Base-by-base conservation (phyloP, 768 basidiomycete species). In the Phlegmacium glaucopus region DNA sequence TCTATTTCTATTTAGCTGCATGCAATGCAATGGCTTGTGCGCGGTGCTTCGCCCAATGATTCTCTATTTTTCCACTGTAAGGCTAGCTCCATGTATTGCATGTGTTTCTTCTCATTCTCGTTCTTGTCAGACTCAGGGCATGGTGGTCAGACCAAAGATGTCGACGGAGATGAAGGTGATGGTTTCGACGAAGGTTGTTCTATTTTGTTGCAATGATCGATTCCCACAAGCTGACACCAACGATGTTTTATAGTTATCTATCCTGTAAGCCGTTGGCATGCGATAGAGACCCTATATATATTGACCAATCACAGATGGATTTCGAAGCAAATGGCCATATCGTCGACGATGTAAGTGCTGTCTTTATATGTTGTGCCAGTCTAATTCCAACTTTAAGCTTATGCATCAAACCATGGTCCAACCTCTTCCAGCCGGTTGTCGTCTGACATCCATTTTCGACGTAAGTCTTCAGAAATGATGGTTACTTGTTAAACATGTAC, bases 21-120 rank as follows among this genome's bases (percentile, higher is more conserved):
- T 38, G 93, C 87, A 4, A 94, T 95, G 90, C 75, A 82, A 49
- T 97, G 94, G 94, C 82, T 99, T n/a, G 90, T 94, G 13, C 68
- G 65, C 12, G 85, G 76, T 51, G 93, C 94, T 10, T 69, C 70
- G 13, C 82, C 90, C 1, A 85, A 93, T 52, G 92, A 95, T 56
- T 84, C 93, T 3, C 71, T 94, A 27, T 93, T 94, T 73, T 89
- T 94, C 76, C 93, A 94, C 54, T 94, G 89, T 87, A 49, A 47
- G 79, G 64, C 1, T 11, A 25, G 16, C 12, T 4, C 18, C 37
- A n/a, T 39, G 4, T 27, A 22, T 16, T 4, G 36, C 18, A 17
- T n/a, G 1, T 11, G 22, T 9, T 22, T 16, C 7, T 28, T 32
- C 16, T 37, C 12, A 28, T 39, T 11, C 17, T 44, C 36, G 49